phyloP scores from a whole-genome alignment of 495 filamentous ascomycete genomes.

The Durotheca rogersii region DNA sequence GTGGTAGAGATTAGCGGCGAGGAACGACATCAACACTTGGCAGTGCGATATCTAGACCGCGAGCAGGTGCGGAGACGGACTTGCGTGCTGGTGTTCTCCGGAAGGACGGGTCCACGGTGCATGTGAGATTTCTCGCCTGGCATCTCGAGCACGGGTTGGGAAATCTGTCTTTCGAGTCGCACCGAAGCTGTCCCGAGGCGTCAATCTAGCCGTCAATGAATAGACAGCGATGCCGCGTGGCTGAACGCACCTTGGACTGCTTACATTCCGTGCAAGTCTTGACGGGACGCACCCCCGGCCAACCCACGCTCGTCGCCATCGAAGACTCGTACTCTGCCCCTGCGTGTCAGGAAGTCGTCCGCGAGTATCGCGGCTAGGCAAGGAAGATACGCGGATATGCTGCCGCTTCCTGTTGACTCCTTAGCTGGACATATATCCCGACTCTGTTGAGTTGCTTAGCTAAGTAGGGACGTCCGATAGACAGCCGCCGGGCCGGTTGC shows the following conservation, averaged over 20 bases:
- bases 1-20: slow-evolving; percentile 3
- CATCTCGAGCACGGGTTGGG: slow-evolving; percentile 36
- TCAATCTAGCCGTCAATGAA: slow-evolving; percentile 2
- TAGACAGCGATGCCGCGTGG: background rate
- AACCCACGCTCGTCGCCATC: slow-evolving; percentile 27
- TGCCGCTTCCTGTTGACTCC: background rate
- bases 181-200: slow-evolving; percentile 28
- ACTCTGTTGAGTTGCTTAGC: background rate
- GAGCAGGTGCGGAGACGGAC: slow-evolving; percentile 15
- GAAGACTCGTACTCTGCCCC: background rate
- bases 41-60: too few species aligned
- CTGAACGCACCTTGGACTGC: slow-evolving; percentile 31
- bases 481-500: background rate
- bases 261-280: slow-evolving; percentile 39
- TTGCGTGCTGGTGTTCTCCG: slow-evolving; percentile 35
- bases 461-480: background rate
- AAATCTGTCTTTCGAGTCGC: slow-evolving; percentile 37
- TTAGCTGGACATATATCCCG: background rate
- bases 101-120: slow-evolving; percentile 36
- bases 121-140: slow-evolving; percentile 28
- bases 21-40: background rate
- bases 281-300: slow-evolving; percentile 26
- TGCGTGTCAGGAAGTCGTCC: background rate
- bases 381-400: too few species aligned
- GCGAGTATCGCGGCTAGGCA: background rate